Conservation (phyloP, 2,329 filamentous ascomycete species). For the Ophiostoma australiae region DNA sequence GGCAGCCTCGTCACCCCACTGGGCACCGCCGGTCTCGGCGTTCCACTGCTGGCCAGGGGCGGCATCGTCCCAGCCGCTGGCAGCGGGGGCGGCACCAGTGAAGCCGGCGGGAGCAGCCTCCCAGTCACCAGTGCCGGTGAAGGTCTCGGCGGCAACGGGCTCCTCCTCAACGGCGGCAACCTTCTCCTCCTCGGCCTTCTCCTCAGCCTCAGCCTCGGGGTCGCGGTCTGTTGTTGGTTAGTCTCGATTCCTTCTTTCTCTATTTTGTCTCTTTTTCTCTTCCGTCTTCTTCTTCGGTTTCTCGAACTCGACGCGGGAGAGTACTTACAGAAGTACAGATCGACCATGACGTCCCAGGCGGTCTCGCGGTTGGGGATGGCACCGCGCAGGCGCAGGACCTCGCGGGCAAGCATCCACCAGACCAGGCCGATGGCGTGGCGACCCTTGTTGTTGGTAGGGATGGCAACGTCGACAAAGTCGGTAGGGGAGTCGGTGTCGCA, state of each 20-base stretch:
- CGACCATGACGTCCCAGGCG: conserved; percentile 98
- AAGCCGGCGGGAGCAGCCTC: conserved; percentile 72
- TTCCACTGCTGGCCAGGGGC: conserved; percentile 68
- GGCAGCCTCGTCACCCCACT: conserved; percentile 46
- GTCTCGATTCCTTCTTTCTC: conserved; percentile 18
- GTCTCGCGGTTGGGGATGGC: conserved; percentile 94
- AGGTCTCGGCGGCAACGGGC: conserved; percentile 72
- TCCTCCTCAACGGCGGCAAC: conserved; percentile 78
- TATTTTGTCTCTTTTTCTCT: not conserved
- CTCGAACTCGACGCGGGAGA: not conserved
- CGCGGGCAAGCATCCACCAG: conserved; percentile 99
- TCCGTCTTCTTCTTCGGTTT: not conserved
- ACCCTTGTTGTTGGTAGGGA: conserved; percentile 99
- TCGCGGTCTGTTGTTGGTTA: conserved; percentile 66
- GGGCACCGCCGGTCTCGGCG: conserved; percentile 51
- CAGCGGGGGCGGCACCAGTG: conserved; percentile 51
- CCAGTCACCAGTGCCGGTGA: conserved; percentile 69
- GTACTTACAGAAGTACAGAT: conserved; percentile 92
- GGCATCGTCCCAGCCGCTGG: conserved; percentile 52
- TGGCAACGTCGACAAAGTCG: conserved; percentile 99
- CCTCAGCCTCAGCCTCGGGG: conserved; percentile 98
- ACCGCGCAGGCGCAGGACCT: conserved; percentile 97
- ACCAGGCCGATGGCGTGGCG: conserved; percentile 96
- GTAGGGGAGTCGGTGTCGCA: conserved; percentile 99
- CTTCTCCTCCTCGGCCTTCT: conserved; percentile 95